Evolutionary conservation across 1,139 yeast species (phyloP), one percentile per base, ranked within the genome.

Genomic region (Debaryomycetaceae sp.): DNA sequence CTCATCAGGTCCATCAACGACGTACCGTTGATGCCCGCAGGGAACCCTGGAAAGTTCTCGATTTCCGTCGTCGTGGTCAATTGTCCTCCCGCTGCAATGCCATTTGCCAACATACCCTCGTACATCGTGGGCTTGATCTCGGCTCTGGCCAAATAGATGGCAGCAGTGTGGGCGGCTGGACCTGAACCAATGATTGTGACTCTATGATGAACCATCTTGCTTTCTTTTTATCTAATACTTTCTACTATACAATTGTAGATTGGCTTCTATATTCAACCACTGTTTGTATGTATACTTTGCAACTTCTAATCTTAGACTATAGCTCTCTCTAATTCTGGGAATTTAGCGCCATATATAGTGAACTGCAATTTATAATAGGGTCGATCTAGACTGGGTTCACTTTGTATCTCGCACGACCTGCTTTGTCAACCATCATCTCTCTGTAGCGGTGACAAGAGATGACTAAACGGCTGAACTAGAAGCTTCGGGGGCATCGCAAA

Each of bases 121-220:
- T 88, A 93, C 57, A 93, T 68, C 35, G 89, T 85, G 34, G 99
- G 97, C 70, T 87, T 85, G 64, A 90, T 83, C 75, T 93, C 99
- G 36, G 99, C 99, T 69, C 99, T 84, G 31, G 98, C 85, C 49
- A 93, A 77, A 70, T 93, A 93, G 67, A 93, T 88, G 56, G 99
- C 99, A 42, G 99, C 99, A 40, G 99, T 93, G 76, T 93, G 97
- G 46, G 98, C 99, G 49, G 99, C 99, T 45, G 99, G 99, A 57
- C 99, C 99, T 43, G 98, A 91, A 41, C 98, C 98, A 53, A 91
- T 85, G 59, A 91, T 89, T 43, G 96, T 89, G 52, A 90, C 97
- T 71, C 77, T 81, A 73, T 87, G 83, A 69, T 90, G 97, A 58
- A 80, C 87, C 90, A 84, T 85, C 78, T 76, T 81, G 24, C 38